Conservation (phyloP, 306 rosid genomes). For the Vicia faba region DNA sequence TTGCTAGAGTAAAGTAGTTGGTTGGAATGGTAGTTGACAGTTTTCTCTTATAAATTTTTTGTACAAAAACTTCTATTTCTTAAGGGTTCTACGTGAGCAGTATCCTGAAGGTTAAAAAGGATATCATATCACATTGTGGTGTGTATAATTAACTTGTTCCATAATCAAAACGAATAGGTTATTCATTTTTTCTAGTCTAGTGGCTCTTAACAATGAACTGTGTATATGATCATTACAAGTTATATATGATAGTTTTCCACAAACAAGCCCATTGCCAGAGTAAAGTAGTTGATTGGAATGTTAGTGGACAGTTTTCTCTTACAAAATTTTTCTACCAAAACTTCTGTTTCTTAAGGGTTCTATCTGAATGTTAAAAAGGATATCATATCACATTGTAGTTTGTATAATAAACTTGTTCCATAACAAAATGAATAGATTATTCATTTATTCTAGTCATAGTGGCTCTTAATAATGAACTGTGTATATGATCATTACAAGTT, state of each 20-base stretch:
- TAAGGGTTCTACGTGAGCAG: background rate
- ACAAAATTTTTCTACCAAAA: background rate
- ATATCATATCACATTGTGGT: too few species aligned
- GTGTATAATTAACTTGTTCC: too few species aligned
- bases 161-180: background rate
- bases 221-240: too few species aligned
- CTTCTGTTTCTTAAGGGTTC: background rate
- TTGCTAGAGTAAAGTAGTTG: slow-evolving; percentile 25
- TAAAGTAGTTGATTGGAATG: slow-evolving; percentile 12
- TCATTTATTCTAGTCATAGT: slow-evolving; percentile 21
- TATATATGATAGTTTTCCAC: too few species aligned
- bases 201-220: too few species aligned
- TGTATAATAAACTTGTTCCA: slow-evolving; percentile 7
- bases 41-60: background rate
- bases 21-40: background rate
- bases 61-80: background rate
- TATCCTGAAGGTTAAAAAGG: slow-evolving; percentile 11
- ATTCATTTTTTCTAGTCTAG: slow-evolving; percentile 21
- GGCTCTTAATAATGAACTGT: too few species aligned
- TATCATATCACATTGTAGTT: background rate
- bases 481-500: too few species aligned
- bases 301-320: background rate
- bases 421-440: too few species aligned
- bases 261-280: background rate
- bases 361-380: background rate